Evolutionary conservation across 768 basidiomycete genomes (phyloP).

Genomic region (Macrolepiota fuliginosa): DNA sequence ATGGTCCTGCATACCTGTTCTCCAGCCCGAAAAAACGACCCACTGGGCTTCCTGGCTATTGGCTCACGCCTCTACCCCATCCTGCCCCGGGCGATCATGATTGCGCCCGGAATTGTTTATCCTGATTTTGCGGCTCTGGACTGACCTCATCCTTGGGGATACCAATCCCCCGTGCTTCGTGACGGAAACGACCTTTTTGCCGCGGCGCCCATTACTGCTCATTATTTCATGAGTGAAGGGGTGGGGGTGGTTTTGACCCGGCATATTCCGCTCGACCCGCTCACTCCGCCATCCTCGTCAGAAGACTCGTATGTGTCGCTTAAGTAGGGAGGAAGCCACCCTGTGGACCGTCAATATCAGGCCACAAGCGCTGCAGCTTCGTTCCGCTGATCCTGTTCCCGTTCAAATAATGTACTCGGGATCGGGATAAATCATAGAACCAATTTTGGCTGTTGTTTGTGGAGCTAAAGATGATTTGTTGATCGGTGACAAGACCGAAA

Average conservation of each 20-base stretch:
- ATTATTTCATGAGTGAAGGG: conserved; percentile 6
- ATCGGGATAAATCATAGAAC: conserved; percentile 5
- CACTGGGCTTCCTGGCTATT: not conserved
- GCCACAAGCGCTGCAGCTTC: not conserved
- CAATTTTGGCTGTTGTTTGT: conserved; percentile 1
- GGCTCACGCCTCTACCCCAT: not conserved
- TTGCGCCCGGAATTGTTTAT: not conserved
- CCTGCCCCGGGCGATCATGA: not conserved
- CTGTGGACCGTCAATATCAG: conserved; percentile 3
- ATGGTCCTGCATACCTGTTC: not conserved
- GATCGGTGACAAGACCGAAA: not conserved
- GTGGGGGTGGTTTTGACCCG: not conserved
- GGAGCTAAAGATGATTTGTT: conserved; percentile 1
- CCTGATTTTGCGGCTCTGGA: not conserved
- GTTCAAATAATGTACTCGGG: not conserved
- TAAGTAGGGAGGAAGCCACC: conserved; percentile 7
- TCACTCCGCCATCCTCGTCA: not conserved
- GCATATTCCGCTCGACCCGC: not conserved
- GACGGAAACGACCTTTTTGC: not conserved
- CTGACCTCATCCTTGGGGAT: not conserved
- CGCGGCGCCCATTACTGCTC: conserved; percentile 6
- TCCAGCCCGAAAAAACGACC: not conserved
- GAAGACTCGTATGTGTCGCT: not conserved
- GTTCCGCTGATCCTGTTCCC: conserved; percentile 10
- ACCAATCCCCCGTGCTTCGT: not conserved